Evolutionary conservation across 768 basidiomycete species (phyloP).

Genomic region (Ramaria rubella): DNA sequence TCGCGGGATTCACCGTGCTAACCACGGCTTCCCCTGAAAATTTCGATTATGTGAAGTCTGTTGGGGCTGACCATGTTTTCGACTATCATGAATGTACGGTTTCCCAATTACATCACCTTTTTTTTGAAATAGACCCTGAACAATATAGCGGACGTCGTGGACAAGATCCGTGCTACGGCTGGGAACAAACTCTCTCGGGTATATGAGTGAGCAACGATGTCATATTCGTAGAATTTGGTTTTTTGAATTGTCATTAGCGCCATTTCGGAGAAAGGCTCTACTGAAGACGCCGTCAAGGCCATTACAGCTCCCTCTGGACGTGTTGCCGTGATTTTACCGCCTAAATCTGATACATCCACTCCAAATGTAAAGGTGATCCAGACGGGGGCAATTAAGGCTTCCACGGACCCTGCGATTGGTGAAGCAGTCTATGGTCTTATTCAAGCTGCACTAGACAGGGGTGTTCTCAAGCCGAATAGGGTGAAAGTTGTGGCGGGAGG

Average conservation of each 20-base stretch:
- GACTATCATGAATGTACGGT: slow-evolving; percentile 20
- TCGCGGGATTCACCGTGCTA: slow-evolving; percentile 28
- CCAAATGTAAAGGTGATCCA: slow-evolving; percentile 4
- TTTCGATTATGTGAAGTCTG: slow-evolving; percentile 25
- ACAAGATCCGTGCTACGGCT: slow-evolving; percentile 9
- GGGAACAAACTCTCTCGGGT: slow-evolving; percentile 12
- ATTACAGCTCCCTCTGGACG: not conserved
- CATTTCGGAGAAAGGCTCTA: slow-evolving; percentile 13
- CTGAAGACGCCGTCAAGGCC: slow-evolving; percentile 9
- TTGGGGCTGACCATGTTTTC: slow-evolving; percentile 32
- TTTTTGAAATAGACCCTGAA: not conserved
- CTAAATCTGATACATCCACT: not conserved
- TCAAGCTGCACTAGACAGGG: not conserved
- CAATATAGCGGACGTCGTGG: slow-evolving; percentile 10
- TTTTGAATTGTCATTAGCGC: not conserved
- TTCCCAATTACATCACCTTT: not conserved
- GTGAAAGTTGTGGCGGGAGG: slow-evolving; percentile 13
- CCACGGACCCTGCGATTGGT: not conserved
- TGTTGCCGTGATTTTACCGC: not conserved
- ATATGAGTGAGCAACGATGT: slow-evolving; percentile 14
- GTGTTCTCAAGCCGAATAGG: slow-evolving; percentile 3
- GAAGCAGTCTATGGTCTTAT: slow-evolving; percentile 3
- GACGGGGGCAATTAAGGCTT: slow-evolving; percentile 6
- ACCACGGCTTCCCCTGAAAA: slow-evolving; percentile 32
- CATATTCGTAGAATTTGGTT: not conserved